Evolutionary conservation across 2,329 filamentous ascomycete species (phyloP).

Genomic region (Diaporthe vexans): DNA sequence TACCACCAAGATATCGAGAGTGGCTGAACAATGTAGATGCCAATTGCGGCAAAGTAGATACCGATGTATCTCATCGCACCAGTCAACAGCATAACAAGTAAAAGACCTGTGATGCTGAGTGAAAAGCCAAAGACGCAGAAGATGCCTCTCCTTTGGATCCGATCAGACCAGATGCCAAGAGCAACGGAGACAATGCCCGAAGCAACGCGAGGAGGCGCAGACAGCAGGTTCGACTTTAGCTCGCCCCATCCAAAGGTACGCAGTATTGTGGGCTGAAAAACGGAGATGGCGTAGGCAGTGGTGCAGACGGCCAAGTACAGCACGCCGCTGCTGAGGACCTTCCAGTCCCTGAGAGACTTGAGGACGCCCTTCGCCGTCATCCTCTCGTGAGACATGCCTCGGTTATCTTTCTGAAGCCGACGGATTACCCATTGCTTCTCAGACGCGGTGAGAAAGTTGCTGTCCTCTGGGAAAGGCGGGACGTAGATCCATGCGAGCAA

Average conservation of each 20-base stretch:
- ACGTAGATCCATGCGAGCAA: conserved; percentile 43
- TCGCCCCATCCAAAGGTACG: conserved; percentile 50
- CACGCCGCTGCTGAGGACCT: conserved; percentile 59
- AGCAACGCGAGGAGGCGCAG: conserved; percentile 26
- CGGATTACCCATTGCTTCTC: conserved; percentile 43
- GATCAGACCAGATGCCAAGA: conserved; percentile 1
- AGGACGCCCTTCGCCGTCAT: conserved; percentile 58
- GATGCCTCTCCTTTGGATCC: not conserved
- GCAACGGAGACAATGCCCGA: conserved; percentile 5
- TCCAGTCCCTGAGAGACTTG: conserved; percentile 67
- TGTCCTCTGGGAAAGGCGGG: conserved; percentile 46
- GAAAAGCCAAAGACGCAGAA: conserved; percentile 13
- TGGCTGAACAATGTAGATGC: conserved; percentile 51
- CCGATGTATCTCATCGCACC: conserved; percentile 48
- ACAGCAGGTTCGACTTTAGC: conserved; percentile 50
- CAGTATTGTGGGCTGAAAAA: conserved; percentile 53
- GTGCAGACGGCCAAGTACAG: conserved; percentile 48
- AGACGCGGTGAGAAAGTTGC: conserved; percentile 43
- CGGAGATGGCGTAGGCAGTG: conserved; percentile 50
- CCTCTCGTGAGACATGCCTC: conserved; percentile 42
- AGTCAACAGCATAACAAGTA: conserved; percentile 43
- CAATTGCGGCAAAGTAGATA: conserved; percentile 50
- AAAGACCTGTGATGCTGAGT: not conserved
- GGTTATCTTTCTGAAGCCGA: conserved; percentile 43
- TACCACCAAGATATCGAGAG: conserved; percentile 46